phyloP scores from a whole-genome alignment of 352 stramenopile species.

The Pythium sukuiense region DNA sequence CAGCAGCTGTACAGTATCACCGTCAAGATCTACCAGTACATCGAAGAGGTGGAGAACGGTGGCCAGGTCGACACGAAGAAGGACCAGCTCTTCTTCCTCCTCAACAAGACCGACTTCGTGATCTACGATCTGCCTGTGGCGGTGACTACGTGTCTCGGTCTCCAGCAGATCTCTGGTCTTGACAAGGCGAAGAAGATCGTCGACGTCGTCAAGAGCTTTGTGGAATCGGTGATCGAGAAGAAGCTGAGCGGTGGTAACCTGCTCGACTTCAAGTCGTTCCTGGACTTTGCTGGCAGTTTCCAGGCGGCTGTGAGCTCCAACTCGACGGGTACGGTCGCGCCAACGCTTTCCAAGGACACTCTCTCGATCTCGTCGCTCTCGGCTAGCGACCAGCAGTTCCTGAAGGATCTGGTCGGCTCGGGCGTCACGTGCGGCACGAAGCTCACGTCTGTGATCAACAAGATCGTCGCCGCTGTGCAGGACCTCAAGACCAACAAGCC shows the following conservation, averaged over 20 bases:
- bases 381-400: conserved; percentile 26
- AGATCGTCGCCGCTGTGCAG: conserved; percentile 43
- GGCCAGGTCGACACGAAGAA: conserved; percentile 40
- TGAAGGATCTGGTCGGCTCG: conserved; percentile 41
- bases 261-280: conserved; percentile 19
- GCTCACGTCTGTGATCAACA: conserved; percentile 50
- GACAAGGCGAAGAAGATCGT: conserved; percentile 41
- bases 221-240: conserved; percentile 31
- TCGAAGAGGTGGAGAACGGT: conserved; percentile 21
- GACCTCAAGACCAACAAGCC: conserved; percentile 36
- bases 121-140: conserved; percentile 53
- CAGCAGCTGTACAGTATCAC: conserved; percentile 23
- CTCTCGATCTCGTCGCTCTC: conserved; percentile 28
- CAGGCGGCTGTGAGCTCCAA: background rate
- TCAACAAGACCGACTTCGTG: conserved; percentile 60
- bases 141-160: conserved; percentile 44
- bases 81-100: conserved; percentile 46
- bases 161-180: conserved; percentile 27
- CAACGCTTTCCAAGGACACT: background rate
- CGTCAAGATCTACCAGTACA: conserved; percentile 21
- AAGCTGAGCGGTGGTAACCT: conserved; percentile 32
- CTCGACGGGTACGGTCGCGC: conserved; percentile 1
- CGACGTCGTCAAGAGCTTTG: conserved; percentile 28
- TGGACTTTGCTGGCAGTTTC: conserved; percentile 2
- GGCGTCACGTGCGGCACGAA: conserved; percentile 43